A percentile compares a stretch with the other conserved stretches of the same genome.
These are phyloP conservation scores for Penstemon barbatus DNA, from an alignment of 257 asterid genomes.

Conservation along the genomic window DNA sequence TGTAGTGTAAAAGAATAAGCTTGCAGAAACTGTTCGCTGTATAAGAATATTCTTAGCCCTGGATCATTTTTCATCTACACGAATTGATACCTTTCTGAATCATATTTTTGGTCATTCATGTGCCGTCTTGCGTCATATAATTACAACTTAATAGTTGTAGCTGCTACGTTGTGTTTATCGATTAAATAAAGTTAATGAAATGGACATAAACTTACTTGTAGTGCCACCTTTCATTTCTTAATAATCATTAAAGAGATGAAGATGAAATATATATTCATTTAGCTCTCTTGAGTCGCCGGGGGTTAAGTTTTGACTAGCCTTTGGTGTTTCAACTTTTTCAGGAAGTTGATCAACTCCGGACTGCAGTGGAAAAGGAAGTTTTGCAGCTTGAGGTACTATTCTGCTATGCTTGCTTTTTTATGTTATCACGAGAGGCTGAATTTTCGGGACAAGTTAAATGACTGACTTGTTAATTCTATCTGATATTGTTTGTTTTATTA, in stretches of 20 bases:
- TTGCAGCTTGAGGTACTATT: constrained; percentile 67
- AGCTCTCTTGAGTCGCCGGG: not conserved
- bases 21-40: too few relatives aligned
- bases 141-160: not conserved
- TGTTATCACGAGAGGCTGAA: too few relatives aligned
- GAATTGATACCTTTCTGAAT: not conserved
- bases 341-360: constrained; percentile 86
- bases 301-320: constrained; percentile 19
- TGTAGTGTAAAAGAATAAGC: not conserved
- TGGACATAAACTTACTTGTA: constrained; percentile 1
- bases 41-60: not conserved
- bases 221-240: not conserved
- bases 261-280: constrained; percentile 13
- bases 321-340: constrained; percentile 31
- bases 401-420: constrained; percentile 19
- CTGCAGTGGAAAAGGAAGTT: constrained; percentile 65
- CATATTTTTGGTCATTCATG: not conserved
- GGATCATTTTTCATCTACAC: constrained; percentile 8
- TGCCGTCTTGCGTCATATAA: not conserved
- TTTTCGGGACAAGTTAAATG: constrained; percentile 1
- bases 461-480: constrained; percentile 1
- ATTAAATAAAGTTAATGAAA: not conserved
- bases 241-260: constrained; percentile 20
- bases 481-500: not conserved
- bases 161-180: not conserved